These are phyloP conservation scores for Eragrostis curvula DNA, from an alignment of 176 grass and related monocot species.

Conservation along the genomic window DNA sequence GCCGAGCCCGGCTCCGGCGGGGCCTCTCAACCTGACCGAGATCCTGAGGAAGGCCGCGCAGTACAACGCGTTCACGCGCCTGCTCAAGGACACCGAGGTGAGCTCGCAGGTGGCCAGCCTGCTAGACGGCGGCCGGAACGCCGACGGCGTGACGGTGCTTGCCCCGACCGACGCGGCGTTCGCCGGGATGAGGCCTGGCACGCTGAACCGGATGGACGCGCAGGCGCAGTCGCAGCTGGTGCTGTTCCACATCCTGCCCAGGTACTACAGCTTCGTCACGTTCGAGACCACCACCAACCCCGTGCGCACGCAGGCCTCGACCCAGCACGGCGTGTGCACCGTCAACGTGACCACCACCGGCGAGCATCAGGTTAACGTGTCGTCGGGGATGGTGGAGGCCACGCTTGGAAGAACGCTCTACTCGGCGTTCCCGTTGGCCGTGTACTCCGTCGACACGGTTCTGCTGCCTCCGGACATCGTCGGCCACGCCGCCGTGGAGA, in stretches of 20 bases:
- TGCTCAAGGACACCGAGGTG: constrained; percentile 64
- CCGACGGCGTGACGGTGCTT: background rate
- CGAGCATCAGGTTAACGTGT: constrained; percentile 40
- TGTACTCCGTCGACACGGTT: constrained; percentile 51
- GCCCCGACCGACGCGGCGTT: constrained; percentile 48
- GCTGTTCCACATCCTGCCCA: constrained; percentile 58
- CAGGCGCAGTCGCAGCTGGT: constrained; percentile 50
- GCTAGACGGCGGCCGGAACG: too few relatives aligned
- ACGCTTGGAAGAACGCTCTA: constrained; percentile 39
- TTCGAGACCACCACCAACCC: constrained; percentile 51
- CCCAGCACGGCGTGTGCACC: constrained; percentile 43
- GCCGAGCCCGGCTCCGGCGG: constrained; percentile 30
- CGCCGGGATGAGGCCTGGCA: constrained; percentile 48
- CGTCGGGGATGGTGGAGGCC: constrained; percentile 40
- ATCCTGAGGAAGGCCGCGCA: constrained; percentile 36
- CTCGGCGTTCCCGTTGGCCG: constrained; percentile 27
- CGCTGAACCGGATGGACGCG: constrained; percentile 50
- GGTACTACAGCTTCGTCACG: constrained; percentile 51
- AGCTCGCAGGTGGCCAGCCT: constrained; percentile 47
- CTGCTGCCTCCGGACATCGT: constrained; percentile 47
- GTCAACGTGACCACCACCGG: constrained; percentile 44
- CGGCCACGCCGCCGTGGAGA: too few relatives aligned
- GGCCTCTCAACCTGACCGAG: too few relatives aligned
- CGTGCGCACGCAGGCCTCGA: constrained; percentile 57
- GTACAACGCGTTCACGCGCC: too few relatives aligned